A percentile compares a stretch with the other conserved stretches of the same genome.
phyloP scores from a whole-genome alignment of 78 protist genomes.

The Chrysochromulina tobinii region DNA sequence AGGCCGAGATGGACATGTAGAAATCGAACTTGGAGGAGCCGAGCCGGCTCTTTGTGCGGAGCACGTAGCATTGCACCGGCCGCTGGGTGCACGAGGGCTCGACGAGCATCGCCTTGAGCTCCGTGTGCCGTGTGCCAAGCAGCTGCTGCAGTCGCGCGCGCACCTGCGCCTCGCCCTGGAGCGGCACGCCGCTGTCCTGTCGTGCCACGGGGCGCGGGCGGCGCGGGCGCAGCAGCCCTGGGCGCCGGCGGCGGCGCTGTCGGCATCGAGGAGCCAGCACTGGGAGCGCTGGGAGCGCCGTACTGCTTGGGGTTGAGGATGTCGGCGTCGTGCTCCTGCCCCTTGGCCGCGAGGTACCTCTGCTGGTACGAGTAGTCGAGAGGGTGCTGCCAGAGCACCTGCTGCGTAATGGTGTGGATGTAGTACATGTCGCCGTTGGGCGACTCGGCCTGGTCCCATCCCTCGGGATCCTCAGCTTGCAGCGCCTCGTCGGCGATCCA shows the following conservation, averaged over 20 bases:
- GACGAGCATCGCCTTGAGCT: neutral
- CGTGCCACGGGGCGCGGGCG: neutral
- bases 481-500: constrained; percentile 26
- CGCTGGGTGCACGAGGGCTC: neutral
- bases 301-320: too few relatives aligned
- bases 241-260: neutral
- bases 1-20: neutral
- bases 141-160: neutral
- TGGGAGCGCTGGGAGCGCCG: neutral
- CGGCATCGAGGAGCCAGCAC: neutral
- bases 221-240: neutral
- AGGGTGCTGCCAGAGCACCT: neutral
- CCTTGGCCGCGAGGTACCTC: neutral
- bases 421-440: neutral
- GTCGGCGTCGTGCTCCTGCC: neutral
- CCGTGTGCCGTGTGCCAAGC: neutral
- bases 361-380: neutral
- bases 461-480: neutral
- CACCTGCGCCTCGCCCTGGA: neutral
- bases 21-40: neutral
- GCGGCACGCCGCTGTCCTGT: neutral
- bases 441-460: neutral
- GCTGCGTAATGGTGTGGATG: neutral
- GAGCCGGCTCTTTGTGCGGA: neutral
- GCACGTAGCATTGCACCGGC: neutral